Evolutionary conservation across 176 grass and related monocot species (phyloP).

Genomic region (Hyparrhenia diplandra): DNA sequence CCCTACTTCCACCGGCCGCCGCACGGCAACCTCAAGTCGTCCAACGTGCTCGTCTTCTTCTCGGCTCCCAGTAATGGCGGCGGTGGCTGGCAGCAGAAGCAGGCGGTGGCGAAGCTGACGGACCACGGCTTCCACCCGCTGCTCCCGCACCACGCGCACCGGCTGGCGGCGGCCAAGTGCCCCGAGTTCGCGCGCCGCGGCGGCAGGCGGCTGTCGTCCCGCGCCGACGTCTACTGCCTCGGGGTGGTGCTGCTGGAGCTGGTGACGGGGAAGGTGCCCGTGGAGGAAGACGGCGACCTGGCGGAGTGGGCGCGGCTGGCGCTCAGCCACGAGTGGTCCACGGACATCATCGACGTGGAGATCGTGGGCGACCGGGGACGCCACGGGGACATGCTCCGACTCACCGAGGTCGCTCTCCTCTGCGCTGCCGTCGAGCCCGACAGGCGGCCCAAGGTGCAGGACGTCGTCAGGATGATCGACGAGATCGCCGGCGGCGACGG

Average conservation of each 20-base stretch:
- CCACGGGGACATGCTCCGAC: slow-evolving; percentile 80
- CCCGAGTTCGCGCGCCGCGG: slow-evolving; percentile 50
- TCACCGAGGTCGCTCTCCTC: slow-evolving; percentile 69
- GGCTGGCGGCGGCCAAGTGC: slow-evolving; percentile 53
- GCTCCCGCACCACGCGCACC: slow-evolving; percentile 50
- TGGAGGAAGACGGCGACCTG: slow-evolving; percentile 67
- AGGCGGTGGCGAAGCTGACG: slow-evolving; percentile 61
- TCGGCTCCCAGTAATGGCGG: background rate
- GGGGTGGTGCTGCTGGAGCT: slow-evolving; percentile 79
- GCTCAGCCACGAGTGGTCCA: slow-evolving; percentile 89
- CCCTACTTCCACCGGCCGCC: slow-evolving; percentile 63
- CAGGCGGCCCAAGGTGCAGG: slow-evolving; percentile 53
- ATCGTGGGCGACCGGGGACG: slow-evolving; percentile 51
- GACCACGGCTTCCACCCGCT: slow-evolving; percentile 71
- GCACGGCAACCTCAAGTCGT: slow-evolving; percentile 89
- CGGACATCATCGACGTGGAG: slow-evolving; percentile 86
- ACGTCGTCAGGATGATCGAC: slow-evolving; percentile 69
- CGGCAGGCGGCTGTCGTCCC: slow-evolving; percentile 38
- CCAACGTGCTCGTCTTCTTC: slow-evolving; percentile 64
- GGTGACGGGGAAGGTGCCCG: slow-evolving; percentile 70
- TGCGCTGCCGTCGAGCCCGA: slow-evolving; percentile 68
- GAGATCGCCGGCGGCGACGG: slow-evolving; percentile 34
- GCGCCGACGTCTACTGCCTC: slow-evolving; percentile 88
- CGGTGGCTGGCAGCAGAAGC: background rate
- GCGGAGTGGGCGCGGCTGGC: slow-evolving; percentile 71